Conservation (phyloP, 2,329 filamentous ascomycete genomes). For the Pseudopithomyces chartarum region DNA sequence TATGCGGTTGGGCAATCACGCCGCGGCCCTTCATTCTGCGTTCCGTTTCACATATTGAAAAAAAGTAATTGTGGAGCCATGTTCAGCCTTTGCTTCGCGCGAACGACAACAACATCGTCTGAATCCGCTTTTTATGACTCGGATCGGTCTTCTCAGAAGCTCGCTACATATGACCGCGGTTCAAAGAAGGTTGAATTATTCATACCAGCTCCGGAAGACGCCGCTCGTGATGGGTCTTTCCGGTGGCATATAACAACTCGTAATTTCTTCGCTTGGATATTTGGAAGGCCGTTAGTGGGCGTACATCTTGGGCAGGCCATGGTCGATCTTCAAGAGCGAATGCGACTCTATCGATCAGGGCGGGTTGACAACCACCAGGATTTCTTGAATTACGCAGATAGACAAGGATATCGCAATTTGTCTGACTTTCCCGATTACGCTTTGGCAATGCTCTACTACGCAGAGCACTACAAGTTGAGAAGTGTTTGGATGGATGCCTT, state of each 20-base stretch:
- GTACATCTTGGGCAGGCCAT: conserved; percentile 67
- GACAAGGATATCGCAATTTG: conserved; percentile 72
- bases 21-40: conserved; percentile 69
- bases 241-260: conserved; percentile 70
- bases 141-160: conserved; percentile 23
- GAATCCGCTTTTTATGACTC: conserved; percentile 9
- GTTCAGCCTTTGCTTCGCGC: conserved; percentile 54
- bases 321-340: conserved; percentile 66
- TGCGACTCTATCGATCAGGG: conserved; percentile 64
- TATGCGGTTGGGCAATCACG: conserved; percentile 68
- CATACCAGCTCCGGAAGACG: conserved; percentile 66
- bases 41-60: conserved; percentile 65
- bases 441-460: conserved; percentile 68
- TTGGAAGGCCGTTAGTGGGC: conserved; percentile 70
- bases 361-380: conserved; percentile 64
- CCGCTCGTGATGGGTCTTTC: conserved; percentile 60
- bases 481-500: conserved; percentile 76
- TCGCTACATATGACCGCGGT: conserved; percentile 46
- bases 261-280: conserved; percentile 77
- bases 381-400: conserved; percentile 68
- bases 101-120: conserved; percentile 26
- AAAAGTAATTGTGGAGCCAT: conserved; percentile 64
- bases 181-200: conserved; percentile 61
- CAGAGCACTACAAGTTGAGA: conserved; percentile 67
- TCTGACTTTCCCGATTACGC: conserved; percentile 70